phyloP scores from a whole-genome alignment of 1,284 basidiomycete genomes.

The Cutaneotrichosporon arboriforme region DNA sequence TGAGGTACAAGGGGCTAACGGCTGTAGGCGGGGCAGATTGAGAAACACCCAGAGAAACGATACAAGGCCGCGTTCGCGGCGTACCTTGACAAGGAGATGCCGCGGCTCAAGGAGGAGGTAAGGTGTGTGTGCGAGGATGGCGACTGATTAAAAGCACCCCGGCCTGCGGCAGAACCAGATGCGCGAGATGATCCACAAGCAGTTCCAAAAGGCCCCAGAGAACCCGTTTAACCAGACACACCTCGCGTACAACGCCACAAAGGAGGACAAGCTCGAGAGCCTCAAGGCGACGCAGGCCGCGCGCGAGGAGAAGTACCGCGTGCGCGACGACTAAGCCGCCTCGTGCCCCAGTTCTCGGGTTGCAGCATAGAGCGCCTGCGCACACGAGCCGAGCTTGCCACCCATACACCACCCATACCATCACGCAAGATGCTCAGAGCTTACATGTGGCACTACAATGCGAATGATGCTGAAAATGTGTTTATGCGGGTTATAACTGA shows the following conservation, averaged over 20 bases:
- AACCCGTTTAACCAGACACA: constrained; percentile 67
- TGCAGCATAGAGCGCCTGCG: too few relatives aligned
- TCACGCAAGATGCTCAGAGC: too few relatives aligned
- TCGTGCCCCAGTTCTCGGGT: background rate
- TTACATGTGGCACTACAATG: too few relatives aligned
- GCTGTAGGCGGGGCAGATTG: constrained; percentile 74
- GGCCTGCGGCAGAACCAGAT: constrained; percentile 48
- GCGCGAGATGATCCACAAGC: constrained; percentile 46
- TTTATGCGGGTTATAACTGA: too few relatives aligned
- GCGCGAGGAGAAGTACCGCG: constrained; percentile 43
- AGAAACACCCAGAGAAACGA: constrained; percentile 88
- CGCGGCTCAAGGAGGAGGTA: constrained; percentile 66
- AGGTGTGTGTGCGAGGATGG: constrained; percentile 7
- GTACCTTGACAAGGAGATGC: constrained; percentile 82
- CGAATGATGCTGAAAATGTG: too few relatives aligned
- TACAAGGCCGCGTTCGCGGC: constrained; percentile 92
- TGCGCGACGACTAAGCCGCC: constrained; percentile 19
- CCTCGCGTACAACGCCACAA: constrained; percentile 71
- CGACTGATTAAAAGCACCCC: constrained; percentile 31
- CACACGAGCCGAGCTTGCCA: too few relatives aligned
- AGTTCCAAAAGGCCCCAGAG: constrained; percentile 48
- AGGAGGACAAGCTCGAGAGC: constrained; percentile 71
- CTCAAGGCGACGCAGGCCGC: constrained; percentile 53
- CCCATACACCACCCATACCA: too few relatives aligned
- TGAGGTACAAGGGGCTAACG: constrained; percentile 19